Evolutionary conservation across 331 rosid genomes (phyloP).

Genomic region (Malus hybrid): DNA sequence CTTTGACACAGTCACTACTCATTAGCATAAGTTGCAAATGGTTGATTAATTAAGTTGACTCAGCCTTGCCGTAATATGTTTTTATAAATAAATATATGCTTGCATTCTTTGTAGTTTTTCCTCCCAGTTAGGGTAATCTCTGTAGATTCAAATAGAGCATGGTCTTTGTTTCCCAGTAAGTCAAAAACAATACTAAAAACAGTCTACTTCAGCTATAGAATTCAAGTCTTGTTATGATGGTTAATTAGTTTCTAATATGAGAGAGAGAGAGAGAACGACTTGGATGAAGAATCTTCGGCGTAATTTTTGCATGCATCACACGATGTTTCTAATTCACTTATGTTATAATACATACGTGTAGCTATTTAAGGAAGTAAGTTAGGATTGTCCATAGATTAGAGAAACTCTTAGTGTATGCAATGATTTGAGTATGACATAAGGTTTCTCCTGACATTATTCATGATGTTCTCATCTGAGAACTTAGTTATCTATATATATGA

Average conservation of each 20-base stretch:
- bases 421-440: not conserved
- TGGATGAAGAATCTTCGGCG: not conserved
- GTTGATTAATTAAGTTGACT: constrained; percentile 29
- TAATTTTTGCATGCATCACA: not conserved
- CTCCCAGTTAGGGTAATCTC: constrained; percentile 10
- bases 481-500: too few species aligned
- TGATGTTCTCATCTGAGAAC: too few species aligned
- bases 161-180: constrained; percentile 15
- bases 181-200: constrained; percentile 10
- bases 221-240: not conserved
- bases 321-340: not conserved
- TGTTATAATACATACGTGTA: not conserved
- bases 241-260: not conserved
- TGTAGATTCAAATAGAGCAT: constrained; percentile 9
- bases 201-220: not conserved
- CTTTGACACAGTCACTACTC: not conserved
- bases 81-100: not conserved
- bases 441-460: not conserved
- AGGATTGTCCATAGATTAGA: not conserved
- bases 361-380: not conserved
- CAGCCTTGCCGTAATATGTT: not conserved
- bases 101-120: not conserved
- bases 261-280: not conserved
- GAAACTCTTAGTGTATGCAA: not conserved
- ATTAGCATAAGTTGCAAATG: constrained; percentile 6